Evolutionary conservation across 2,329 filamentous ascomycete genomes (phyloP).

Genomic region (Hymenoscyphus repandus): DNA sequence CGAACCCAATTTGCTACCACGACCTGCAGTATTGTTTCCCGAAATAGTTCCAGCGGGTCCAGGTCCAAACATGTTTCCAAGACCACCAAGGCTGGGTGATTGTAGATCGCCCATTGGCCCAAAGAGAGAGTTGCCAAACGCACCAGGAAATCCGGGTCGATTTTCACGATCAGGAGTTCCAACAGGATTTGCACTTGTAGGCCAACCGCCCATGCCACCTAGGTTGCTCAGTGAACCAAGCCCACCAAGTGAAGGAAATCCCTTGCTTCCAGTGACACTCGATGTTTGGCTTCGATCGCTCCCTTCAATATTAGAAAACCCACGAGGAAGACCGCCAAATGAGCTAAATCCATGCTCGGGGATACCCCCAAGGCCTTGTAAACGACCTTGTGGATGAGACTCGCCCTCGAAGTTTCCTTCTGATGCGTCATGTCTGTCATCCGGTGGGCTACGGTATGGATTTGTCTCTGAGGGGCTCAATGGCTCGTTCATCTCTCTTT

Average conservation of each 20-base stretch:
- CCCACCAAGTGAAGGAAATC: constrained; percentile 58
- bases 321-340: constrained; percentile 51
- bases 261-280: constrained; percentile 70
- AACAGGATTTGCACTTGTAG: constrained; percentile 53
- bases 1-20: constrained; percentile 77
- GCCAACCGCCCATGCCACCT: constrained; percentile 39
- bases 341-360: constrained; percentile 43
- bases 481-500: constrained; percentile 57
- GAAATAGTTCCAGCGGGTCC: constrained; percentile 45
- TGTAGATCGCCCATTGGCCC: constrained; percentile 73
- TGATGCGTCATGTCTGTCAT: constrained; percentile 54
- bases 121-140: constrained; percentile 77
- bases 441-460: constrained; percentile 86
- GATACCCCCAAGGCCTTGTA: constrained; percentile 47
- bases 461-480: constrained; percentile 94
- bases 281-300: constrained; percentile 92
- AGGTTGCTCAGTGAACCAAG: constrained; percentile 49
- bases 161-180: constrained; percentile 62
- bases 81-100: constrained; percentile 63
- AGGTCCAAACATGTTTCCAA: constrained; percentile 68
- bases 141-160: constrained; percentile 47
- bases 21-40: constrained; percentile 61
- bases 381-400: constrained; percentile 39
- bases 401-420: constrained; percentile 35
- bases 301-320: constrained; percentile 51